Evolutionary conservation across 441 rosid species (phyloP), one percentile per base, ranked within the genome.

Genomic region (Theobroma grandiflorum): DNA sequence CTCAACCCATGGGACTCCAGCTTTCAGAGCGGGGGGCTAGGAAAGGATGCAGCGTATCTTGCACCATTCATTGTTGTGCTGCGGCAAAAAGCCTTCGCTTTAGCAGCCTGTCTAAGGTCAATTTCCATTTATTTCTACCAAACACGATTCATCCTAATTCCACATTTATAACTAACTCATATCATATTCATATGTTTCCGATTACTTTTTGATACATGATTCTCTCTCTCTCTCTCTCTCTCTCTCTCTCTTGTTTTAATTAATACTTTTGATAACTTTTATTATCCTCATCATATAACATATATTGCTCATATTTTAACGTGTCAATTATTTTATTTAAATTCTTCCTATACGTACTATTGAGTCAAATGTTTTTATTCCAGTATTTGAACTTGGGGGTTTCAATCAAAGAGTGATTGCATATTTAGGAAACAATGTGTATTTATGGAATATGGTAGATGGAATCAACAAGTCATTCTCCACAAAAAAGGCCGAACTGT

Each of bases 61-160:
- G 66, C 38, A 61, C 12, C 4, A 37, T 22, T 22, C 14, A 37
- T 37, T 66, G 40, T 16, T 37, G 35, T 14, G 71, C 49, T 70
- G 74, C 52, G 40, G 37, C 55, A 4, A 69, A 45, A 70, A 49
- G 74, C 74, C 75, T 71, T 65, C 7, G 45, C 66, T 62, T 62
- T 12, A 12, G 40, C 66, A 62, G 1, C 66, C 12, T 62, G 18
- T 62, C 66, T 31, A 12, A 11, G 40, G 40, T 33, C 18, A 12
- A 31, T 62, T 62, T 62, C 14, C 35, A 22, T 10, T 4, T 4
- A 62, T 26, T 45, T 61, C 15, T 61, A 31, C 18, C 38, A 31
- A 11, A 31, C 38, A 4, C 4, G 22, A 12, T 62, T 12, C 3
- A 31, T 62, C 40, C 14, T 10, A 26, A 22, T 22, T 40, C 12